Evolutionary conservation across 495 filamentous ascomycete species (phyloP), one percentile per base, ranked within the genome.

Genomic region (Hyaloscypha bicolor): DNA sequence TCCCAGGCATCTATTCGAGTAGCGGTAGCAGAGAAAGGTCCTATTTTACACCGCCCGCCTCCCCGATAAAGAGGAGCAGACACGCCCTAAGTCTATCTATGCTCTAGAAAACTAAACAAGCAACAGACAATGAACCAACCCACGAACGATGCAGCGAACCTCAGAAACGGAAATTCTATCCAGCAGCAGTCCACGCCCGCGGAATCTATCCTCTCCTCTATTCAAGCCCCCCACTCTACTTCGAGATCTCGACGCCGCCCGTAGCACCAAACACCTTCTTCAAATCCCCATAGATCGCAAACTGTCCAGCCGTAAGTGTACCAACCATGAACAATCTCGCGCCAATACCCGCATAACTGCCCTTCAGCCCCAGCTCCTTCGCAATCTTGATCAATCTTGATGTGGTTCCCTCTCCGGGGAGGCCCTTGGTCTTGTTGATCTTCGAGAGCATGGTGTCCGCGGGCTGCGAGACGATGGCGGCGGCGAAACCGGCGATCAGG

Each of bases 371-470:
- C 73, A 99, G 91, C 82, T 99, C 95, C 80, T 91, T 91, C 71
- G 81, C 93, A 77, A 98, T 98, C 90, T 97, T 97, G 84, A 97
- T 86, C 69, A 99, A 83, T 79, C 95, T 92, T 80, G 81, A 85
- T 71, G 88, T 90, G 75, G 93, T 99, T 77, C 94, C 88, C 87
- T 99, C 94, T 81, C 95, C 95, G 65, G 95, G 95, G 56, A 89
- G 83, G 80, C 95, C 95, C 82, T 92, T 93, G 81, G 93, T 96
- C 93, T 99, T 99, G 92, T 99, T 99, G 88, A 99, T 99, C 89
- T 98, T 98, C 84, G 86, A 90, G 74, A 99, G 89, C 95, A 98
- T 98, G 76, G 95, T 99, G 80, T 98, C 95, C 77, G 95, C 95
- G 74, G 95, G 94, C 83, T 99, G 95, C 55, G 95, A 98, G 74